Base-by-base conservation (phyloP, 176 grass and related monocot species). In the Saccharum officinarum region DNA sequence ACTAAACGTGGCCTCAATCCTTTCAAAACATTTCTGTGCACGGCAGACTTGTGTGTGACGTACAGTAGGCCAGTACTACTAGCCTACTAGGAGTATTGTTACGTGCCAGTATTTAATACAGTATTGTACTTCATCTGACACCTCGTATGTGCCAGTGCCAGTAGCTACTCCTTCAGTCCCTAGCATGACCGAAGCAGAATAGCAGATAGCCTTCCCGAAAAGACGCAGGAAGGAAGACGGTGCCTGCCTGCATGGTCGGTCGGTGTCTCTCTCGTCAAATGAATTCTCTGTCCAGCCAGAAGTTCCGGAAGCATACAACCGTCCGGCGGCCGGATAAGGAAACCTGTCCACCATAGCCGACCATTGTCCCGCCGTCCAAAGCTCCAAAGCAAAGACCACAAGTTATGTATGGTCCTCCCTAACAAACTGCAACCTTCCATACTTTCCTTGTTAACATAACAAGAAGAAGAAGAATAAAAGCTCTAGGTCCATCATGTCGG, bases 311-410 rank as follows among this genome's bases (percentile, higher is more conserved):
- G n/a, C n/a, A 6, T 22, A 25, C 57, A n/a, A 11, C 22, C 57
- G 17, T 16, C 23, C 60, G 17, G 55, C 55, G 20, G 57, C 73
- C 10, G 16, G 39, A 67, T 67, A 67, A 45, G 77, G 40, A 80
- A 67, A 65, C 77, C 70, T 81, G 63, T 33, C 13, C 31, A 20
- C 13, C 31, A 20, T 49, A 65, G 54, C 40, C 68, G 52, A 55
- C 52, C 52, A 55, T 25, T 30, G 16, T 30, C 38, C 28, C 46
- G 6, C 15, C 34, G 8, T 31, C 60, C 68, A 74, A 65, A 6
- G 67, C 71, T n/a, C n/a, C 44, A 57, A 75, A 67, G 47, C 57
- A 84, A 80, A 61, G 20, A 60, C 82, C 23, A 60, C 33, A 55
- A 26, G 13, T 84, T 10, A 49, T 9, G 14, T 54, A 61, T 16